A percentile compares a stretch with the other conserved stretches of the same genome.
Conservation (phyloP, 306 rosid genomes). For the Acacia melanoxylon region DNA sequence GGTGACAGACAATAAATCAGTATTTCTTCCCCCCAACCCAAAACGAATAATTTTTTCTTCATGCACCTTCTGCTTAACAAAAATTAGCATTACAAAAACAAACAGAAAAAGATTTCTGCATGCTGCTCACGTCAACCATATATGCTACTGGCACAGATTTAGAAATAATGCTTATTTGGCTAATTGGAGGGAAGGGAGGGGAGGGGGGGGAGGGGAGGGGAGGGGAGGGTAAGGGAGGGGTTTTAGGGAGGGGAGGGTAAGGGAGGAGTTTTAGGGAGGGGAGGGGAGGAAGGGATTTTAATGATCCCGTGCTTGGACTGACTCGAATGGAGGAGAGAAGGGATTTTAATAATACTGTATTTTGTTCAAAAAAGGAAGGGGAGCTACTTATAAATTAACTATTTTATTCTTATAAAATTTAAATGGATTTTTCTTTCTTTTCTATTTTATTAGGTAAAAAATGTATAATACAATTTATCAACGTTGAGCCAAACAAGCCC, state of each 20-base stretch:
- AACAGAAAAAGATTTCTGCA: not conserved
- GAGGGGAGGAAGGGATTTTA: not conserved
- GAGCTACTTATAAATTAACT: not conserved
- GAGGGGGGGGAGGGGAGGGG: too few species aligned
- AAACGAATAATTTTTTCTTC: too few species aligned
- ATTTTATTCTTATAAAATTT: not conserved
- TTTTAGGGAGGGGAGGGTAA: too few species aligned
- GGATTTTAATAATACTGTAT: not conserved
- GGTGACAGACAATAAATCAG: not conserved
- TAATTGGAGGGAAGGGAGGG: not conserved
- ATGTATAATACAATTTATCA: not conserved
- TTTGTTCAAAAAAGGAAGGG: not conserved
- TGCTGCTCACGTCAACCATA: slow-evolving; percentile 12
- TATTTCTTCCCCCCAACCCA: not conserved
- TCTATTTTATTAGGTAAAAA: too few species aligned
- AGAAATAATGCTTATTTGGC: not conserved
- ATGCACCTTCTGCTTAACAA: not conserved
- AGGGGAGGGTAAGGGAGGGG: too few species aligned
- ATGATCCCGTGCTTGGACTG: not conserved
- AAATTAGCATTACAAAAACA: not conserved
- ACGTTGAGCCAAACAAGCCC: not conserved
- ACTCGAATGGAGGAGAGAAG: not conserved
- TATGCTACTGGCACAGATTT: slow-evolving; percentile 12
- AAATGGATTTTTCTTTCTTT: not conserved
- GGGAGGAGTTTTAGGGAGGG: too few species aligned